Base-by-base conservation (phyloP, 2,329 filamentous ascomycete genomes). In the Ophiostoma sp. region DNA sequence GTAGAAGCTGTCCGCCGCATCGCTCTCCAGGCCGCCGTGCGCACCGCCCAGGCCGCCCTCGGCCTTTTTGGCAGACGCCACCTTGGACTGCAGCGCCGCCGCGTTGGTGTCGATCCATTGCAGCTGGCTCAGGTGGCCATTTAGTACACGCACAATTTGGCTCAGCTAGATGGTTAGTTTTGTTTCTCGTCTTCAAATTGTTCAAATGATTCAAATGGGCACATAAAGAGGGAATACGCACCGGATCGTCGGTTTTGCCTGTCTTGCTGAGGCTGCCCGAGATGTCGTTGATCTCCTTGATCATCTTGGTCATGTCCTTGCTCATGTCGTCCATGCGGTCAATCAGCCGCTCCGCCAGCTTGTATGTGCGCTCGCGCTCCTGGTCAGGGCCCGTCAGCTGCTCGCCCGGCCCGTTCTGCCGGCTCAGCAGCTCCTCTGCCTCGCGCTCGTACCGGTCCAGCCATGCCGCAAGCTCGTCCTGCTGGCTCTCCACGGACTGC, bases 271-370 rank as follows among this genome's bases (percentile, higher is more conserved):
- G 82, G 33, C 89, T 93, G 69, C 91, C 87, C n/a, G 92, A 95
- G 73, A 96, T 94, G 75, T 90, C 88, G 78, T 99, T 99, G 78
- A 99, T 96, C 80, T 98, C 95, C 78, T 96, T 94, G 75, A 99
- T 96, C 93, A 99, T 98, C 81, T 93, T 94, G 67, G 88, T 89
- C 73, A 99, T 84, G 77, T 97, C 93, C 78, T 93, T 92, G 77
- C 93, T 93, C 88, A 98, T 96, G 75, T 96, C 93, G 71, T 96
- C 94, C 74, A 99, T 84, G 74, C 92, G 89, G 77, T 96, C 92
- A 13, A 93, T 93, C 74, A 97, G 85, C 79, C 93, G 95, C 84
- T 99, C 95, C 1, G 95, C 95, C 68, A 96, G 83, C 84, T 97
- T 96, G 83, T 98, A 97, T 74, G 94, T 98, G 78, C 91, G 87